Base-by-base conservation (phyloP, 2,329 filamentous ascomycete species). In the Scytalidium sp. region DNA sequence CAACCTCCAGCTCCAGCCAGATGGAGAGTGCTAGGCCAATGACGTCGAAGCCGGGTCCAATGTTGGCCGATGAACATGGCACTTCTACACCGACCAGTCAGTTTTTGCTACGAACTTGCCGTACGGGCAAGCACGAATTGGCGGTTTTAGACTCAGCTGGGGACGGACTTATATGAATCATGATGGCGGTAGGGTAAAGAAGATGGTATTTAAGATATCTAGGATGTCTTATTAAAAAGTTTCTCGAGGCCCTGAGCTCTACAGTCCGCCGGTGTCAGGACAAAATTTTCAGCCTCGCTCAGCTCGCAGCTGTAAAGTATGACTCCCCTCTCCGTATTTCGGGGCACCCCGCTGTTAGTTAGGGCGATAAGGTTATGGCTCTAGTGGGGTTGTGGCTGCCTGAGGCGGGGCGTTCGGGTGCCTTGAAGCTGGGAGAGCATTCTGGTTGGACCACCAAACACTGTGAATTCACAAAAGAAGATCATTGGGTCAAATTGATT, bases 21-120 rank as follows among this genome's bases (percentile, higher is more conserved):
- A 97, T 85, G 58, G 91, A 96, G 59, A 99, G 80, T 8, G 93
- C 93, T 54, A 99, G 85, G 60, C 94, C 90, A 68, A 97, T 96
- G 62, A 97, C 93, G 76, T 99, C 93, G 78, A 97, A 99, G 51
- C 93, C 93, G 44, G 93, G 93, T 60, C 90, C 93, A 66, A 97
- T 97, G 76, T 97, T 97, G 73, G 93, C 93, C 54, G 92, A 97
- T 53, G 93, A 97, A 75, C 90, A 95, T 57, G 93, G 93, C 54
- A 90, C 90, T 72, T 80, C 63, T 65, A 36, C 32, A 36, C 32
- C 32, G 32, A 36, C 32, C 13, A n/a, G 15, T 8, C 17, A 9
- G 11, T 9, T n/a, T 43, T 43, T n/a, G n/a, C n/a, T n/a, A n/a
- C n/a, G n/a, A n/a, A n/a, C n/a, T n/a, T n/a, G n/a, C n/a, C n/a